These are phyloP conservation scores for Fagus sylvatica DNA, from an alignment of 306 rosid species.

Conservation along the genomic window DNA sequence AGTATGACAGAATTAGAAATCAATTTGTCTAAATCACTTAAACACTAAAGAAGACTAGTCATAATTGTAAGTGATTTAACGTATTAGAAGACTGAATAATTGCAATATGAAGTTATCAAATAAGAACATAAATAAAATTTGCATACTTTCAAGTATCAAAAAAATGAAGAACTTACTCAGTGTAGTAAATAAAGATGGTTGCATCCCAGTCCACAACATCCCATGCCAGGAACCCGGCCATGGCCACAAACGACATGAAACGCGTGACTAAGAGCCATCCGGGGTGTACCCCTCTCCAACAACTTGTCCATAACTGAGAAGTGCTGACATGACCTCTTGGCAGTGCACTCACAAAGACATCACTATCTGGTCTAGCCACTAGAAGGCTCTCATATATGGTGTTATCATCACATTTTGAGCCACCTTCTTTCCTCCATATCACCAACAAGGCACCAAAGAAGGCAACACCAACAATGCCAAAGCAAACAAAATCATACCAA, in stretches of 20 bases:
- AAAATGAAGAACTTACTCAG: constrained; percentile 50
- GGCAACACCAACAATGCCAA: constrained; percentile 52
- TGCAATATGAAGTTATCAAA: not conserved
- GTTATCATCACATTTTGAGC: constrained; percentile 27
- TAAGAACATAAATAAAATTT: not conserved
- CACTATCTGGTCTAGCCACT: constrained; percentile 33
- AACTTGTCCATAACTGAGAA: constrained; percentile 63
- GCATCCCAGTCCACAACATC: constrained; percentile 45
- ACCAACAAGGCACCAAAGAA: constrained; percentile 47
- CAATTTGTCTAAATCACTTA: not conserved
- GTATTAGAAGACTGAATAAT: not conserved
- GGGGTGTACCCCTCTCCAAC: constrained; percentile 73
- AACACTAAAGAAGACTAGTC: not conserved
- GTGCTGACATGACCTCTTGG: constrained; percentile 41
- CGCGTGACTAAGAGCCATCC: constrained; percentile 51
- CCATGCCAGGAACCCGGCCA: constrained; percentile 44
- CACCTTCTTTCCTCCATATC: constrained; percentile 48
- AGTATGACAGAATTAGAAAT: not conserved
- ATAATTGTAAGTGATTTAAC: not conserved
- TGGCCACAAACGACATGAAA: constrained; percentile 38
- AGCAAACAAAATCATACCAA: constrained; percentile 77
- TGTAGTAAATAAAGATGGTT: constrained; percentile 60
- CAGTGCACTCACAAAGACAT: constrained; percentile 35
- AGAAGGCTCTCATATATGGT: constrained; percentile 49
- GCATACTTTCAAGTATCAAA: not conserved